Base-by-base conservation (phyloP, 2,329 filamentous ascomycete species). In the Diplodia scrobiculata region DNA sequence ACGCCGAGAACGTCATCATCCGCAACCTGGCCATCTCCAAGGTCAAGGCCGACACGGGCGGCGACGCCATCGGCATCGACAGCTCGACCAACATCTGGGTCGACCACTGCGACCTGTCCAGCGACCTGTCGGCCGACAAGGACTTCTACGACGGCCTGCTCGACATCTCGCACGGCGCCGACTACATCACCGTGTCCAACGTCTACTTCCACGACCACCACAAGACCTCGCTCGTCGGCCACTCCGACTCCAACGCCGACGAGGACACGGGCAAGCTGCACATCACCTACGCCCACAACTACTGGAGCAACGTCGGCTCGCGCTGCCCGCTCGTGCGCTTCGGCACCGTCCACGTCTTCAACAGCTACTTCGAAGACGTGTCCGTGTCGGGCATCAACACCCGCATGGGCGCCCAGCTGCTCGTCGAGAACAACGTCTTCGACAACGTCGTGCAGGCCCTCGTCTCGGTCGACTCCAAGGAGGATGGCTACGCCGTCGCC, bases 231-330 rank as follows among this genome's bases (percentile, higher is more conserved):
- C 80, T 88, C 14, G 77, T 87, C 65, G 86, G 84, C 17, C 86
- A 88, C 79, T 84, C 80, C 51, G 84, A 88, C 78, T 82, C 71
- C 73, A 84, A 87, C 76, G 76, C 70, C 29, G 77, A 71, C 58
- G 82, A 88, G 70, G 88, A 90, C 77, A 84, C 72, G 1, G 87
- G 87, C 70, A 81, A 87, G 73, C 81, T 90, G 38, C 83, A 80
- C 73, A 79, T 90, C 58, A 89, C 88, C 66, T 88, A 87, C 75
- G 83, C 84, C 78, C 86, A 89, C 82, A 90, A 90, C 83, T 80
- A 84, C 79, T 90, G 83, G 81, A 73, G 73, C 70, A 87, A 88
- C 78, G 77, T 88, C 72, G 86, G 87, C 81, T 87, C 85, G 13
- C 87, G 88, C 66, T 79, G 79, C 0, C 87, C 88, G 7, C 86